Evolutionary conservation across 2,329 filamentous ascomycete genomes (phyloP), one percentile per base, ranked within the genome.

Genomic region (Hypoxylon sp.): DNA sequence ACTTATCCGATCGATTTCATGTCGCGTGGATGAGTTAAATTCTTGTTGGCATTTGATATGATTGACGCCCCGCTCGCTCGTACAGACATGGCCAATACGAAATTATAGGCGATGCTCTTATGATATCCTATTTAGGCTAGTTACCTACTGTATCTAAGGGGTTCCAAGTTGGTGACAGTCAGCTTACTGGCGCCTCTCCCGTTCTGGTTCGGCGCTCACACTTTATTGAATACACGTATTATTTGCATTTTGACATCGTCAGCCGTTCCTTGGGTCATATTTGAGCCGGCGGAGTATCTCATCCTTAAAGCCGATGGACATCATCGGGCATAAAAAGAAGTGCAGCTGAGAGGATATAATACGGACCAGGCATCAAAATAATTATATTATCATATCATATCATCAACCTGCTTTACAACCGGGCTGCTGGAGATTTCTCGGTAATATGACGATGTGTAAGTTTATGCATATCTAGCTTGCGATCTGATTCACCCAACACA

Each of bases 401-500:
- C 24, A 44, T 44, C 26, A 51, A 64, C 31, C 24, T 59, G 22
- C 24, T 37, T 48, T 59, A 26, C 53, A 54, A 46, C 51, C 54
- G 31, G 46, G 33, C 31, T 39, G 22, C 55, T 63, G 69, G 60
- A 65, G 66, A 69, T 69, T 67, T 67, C 66, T 71, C 66, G 66
- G 63, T 52, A 47, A 66, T 48, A 66, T 46, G 42, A 46, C 57
- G 33, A 63, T 55, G 26, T 67, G 48, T 48, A 60, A 52, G 26
- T 61, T 61, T 63, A 53, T 65, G 35, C 64, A 62, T 63, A 55
- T 52, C 29, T 17, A 44, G 39, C 13, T 37, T 33, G 62, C 63
- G 65, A 71, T 69, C 65, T 69, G 55, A 69, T 69, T 66, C 62
- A 71, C 48, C 65, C 39, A 70, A 51, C 61, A 52, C 65, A 63